Base-by-base conservation (phyloP, 1,139 yeast species). In the Scheffersomyces parashehatae region DNA sequence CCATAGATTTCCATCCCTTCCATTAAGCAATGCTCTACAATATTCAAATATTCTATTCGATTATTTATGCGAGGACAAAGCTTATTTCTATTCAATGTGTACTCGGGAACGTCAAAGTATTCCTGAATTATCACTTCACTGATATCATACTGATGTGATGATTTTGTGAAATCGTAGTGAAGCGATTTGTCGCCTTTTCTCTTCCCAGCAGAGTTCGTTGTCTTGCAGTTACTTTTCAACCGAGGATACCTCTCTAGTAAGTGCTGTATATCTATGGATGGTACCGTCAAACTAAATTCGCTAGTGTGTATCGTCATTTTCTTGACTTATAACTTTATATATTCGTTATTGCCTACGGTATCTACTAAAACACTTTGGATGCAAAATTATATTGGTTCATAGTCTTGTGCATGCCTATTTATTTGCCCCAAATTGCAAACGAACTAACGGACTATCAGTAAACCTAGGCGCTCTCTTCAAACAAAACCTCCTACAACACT, bases 1-100 rank as follows among this genome's bases (percentile, higher is more conserved):
- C 24, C 34, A 10, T 34, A 31, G 3, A 48, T 37, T 15, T 51
- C 51, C 10, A 44, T 36, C 16, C 44, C 45, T 20, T 44, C 47
- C 35, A 50, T 45, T 39, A 52, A 42, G 16, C 39, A 32, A n/a
- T n/a, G 24, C 32, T 53, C 56, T 34, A 53, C 52, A 29, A 58
- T 45, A 36, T 39, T 36, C 3, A 59, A 31, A 37, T 59, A 59
- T 37, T 50, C 57, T 29, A 52, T 28, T 12, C 64, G 46, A 35
- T 56, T 54, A 28, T 58, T 56, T 2, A 59, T 46, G 4, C 60
- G 44, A 5, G 64, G 64, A 43, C 64, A 59, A 28, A 59, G 44
- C 28, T 49, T 53, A 5, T 32, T 36, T 12, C 61, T 36, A 26
- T 50, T 44, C 29, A 59, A 45, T 9, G 30, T 33, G 37, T 53